Conservation (phyloP, 768 basidiomycete genomes). For the Lactifluus subvellereus region DNA sequence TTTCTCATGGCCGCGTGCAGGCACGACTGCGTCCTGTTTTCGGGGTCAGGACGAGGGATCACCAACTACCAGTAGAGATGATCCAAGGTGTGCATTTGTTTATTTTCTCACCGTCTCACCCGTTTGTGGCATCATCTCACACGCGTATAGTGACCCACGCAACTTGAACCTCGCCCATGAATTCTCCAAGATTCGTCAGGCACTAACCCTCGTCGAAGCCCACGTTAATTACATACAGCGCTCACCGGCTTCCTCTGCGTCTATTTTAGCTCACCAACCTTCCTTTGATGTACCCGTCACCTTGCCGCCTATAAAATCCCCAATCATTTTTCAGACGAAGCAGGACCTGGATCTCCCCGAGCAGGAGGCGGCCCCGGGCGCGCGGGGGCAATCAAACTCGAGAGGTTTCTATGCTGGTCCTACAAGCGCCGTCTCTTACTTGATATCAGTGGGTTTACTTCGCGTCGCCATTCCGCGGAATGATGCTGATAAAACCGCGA, state of each 20-base stretch:
- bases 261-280: constrained; percentile 24
- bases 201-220: constrained; percentile 59
- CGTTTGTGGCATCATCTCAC: background rate
- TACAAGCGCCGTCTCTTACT: constrained; percentile 66
- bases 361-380: constrained; percentile 53
- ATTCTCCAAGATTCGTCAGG: constrained; percentile 62
- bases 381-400: constrained; percentile 58
- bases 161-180: constrained; percentile 57
- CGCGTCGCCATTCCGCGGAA: constrained; percentile 16
- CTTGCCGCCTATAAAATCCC: constrained; percentile 30
- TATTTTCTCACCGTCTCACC: background rate
- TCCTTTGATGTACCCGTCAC: constrained; percentile 24
- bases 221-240: constrained; percentile 39
- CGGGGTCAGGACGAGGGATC: constrained; percentile 56
- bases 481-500: background rate
- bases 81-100: constrained; percentile 41
- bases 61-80: constrained; percentile 43
- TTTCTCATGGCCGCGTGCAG: constrained; percentile 36
- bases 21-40: constrained; percentile 77
- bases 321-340: background rate
- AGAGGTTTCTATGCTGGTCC: constrained; percentile 76
- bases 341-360: constrained; percentile 34
- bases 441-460: constrained; percentile 46
- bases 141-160: constrained; percentile 29
- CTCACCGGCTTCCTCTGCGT: constrained; percentile 15